These are phyloP conservation scores for Lentithecium fluviatile DNA, from an alignment of 495 filamentous ascomycete species.

Conservation along the genomic window DNA sequence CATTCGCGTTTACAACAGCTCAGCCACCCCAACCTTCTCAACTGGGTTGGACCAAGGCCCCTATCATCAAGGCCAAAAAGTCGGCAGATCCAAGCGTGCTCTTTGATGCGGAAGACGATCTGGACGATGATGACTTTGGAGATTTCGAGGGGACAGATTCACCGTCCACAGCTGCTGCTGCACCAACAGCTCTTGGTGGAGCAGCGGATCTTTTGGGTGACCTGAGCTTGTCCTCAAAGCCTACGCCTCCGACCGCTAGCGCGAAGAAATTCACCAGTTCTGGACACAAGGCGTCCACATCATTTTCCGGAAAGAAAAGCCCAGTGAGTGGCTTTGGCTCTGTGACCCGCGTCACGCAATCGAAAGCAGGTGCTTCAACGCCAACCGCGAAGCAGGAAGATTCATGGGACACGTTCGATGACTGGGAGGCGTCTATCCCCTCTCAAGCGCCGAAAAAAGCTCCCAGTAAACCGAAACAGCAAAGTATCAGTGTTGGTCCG, in stretches of 20 bases:
- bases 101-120: constrained; percentile 43
- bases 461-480: neutral
- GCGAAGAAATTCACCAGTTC: neutral
- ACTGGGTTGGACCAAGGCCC: neutral
- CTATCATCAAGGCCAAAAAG: constrained; percentile 15
- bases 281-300: neutral
- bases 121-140: constrained; percentile 39
- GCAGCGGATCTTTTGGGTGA: constrained; percentile 16
- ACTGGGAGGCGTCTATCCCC: constrained; percentile 32
- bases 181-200: constrained; percentile 1
- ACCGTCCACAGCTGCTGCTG: neutral
- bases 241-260: neutral
- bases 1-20: constrained; percentile 2
- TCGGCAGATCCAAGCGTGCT: constrained; percentile 38
- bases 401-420: constrained; percentile 43
- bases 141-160: constrained; percentile 33
- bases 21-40: constrained; percentile 3
- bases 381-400: constrained; percentile 24
- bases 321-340: constrained; percentile 18
- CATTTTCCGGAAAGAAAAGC: neutral
- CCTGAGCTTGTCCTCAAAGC: constrained; percentile 16
- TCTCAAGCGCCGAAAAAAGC: neutral
- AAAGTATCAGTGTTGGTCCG: neutral
- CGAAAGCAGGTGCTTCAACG: neutral
- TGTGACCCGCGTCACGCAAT: neutral